These are phyloP conservation scores for Lodderomyces parapsilosis DNA, from an alignment of 1,139 yeast genomes.

Conservation along the genomic window DNA sequence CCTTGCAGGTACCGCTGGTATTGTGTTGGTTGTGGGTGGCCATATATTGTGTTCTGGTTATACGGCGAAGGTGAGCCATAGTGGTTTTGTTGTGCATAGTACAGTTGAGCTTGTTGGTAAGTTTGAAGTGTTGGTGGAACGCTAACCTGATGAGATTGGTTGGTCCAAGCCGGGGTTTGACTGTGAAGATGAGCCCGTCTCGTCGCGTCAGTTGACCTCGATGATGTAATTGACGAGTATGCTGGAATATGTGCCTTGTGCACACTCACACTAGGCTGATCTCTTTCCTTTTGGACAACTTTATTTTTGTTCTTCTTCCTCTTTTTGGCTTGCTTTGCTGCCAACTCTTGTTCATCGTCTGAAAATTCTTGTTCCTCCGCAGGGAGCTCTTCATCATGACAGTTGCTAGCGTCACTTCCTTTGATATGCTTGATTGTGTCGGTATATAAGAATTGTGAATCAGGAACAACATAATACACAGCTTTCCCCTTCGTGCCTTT, in stretches of 20 bases:
- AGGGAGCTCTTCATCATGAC: constrained; percentile 91
- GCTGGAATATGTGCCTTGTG: constrained; percentile 6
- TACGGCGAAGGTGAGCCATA: constrained; percentile 8
- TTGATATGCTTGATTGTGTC: constrained; percentile 65
- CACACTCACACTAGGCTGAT: constrained; percentile 1
- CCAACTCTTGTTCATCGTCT: constrained; percentile 81
- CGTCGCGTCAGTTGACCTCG: constrained; percentile 3
- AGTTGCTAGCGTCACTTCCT: constrained; percentile 94
- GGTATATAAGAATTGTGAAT: constrained; percentile 76
- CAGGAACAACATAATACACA: constrained; percentile 78
- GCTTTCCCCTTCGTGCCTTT: constrained; percentile 51
- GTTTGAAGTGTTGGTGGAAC: constrained; percentile 5
- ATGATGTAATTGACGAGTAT: not conserved
- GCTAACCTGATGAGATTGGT: constrained; percentile 5
- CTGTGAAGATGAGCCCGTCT: constrained; percentile 5
- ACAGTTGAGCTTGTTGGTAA: constrained; percentile 5
- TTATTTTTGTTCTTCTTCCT: constrained; percentile 40
- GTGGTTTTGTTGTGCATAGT: constrained; percentile 8
- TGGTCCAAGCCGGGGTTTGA: constrained; percentile 4
- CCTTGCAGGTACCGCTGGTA: constrained; percentile 7
- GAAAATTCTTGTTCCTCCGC: constrained; percentile 93
- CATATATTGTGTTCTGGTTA: not conserved
- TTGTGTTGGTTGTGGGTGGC: constrained; percentile 6
- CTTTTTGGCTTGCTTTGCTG: constrained; percentile 57
- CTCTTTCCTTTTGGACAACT: constrained; percentile 10